Percentiles rank a stretch among this genome's conserved stretches.
phyloP scores from a whole-genome alignment of 306 rosid species.

The Sicyos edulis region DNA sequence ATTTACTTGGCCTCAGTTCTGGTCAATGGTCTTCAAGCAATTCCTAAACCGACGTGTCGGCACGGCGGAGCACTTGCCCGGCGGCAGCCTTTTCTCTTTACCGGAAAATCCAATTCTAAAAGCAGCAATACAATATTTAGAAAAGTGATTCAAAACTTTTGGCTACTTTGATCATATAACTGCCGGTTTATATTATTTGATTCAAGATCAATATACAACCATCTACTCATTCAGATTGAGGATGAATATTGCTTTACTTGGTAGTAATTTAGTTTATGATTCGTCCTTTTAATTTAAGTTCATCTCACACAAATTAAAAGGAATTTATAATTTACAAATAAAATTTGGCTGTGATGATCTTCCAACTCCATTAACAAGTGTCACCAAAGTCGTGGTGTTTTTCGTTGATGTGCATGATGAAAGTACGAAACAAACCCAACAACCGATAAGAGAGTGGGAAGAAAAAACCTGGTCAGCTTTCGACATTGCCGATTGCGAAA shows the following conservation, averaged over 20 bases:
- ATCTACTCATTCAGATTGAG: not conserved
- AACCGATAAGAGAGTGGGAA: not conserved
- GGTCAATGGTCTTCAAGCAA: not conserved
- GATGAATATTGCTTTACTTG: not conserved
- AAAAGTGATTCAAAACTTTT: not conserved
- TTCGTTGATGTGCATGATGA: not conserved
- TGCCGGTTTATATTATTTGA: not conserved
- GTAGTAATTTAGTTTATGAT: not conserved
- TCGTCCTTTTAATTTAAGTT: not conserved
- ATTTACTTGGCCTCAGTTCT: not conserved
- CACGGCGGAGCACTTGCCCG: not conserved
- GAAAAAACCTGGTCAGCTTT: conserved; percentile 14
- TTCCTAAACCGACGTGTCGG: not conserved
- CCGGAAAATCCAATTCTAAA: not conserved
- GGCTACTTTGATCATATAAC: not conserved
- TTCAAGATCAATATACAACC: not conserved
- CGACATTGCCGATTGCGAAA: not conserved
- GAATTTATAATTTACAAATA: conserved; percentile 9
- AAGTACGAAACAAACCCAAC: not conserved
- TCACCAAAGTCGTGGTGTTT: not conserved
- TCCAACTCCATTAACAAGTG: conserved; percentile 10
- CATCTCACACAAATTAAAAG: not conserved
- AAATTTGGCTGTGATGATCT: not conserved
- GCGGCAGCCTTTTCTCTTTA: not conserved
- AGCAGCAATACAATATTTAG: not conserved